phyloP scores from a whole-genome alignment of 768 basidiomycete genomes.

The Pleurotus sapidus region DNA sequence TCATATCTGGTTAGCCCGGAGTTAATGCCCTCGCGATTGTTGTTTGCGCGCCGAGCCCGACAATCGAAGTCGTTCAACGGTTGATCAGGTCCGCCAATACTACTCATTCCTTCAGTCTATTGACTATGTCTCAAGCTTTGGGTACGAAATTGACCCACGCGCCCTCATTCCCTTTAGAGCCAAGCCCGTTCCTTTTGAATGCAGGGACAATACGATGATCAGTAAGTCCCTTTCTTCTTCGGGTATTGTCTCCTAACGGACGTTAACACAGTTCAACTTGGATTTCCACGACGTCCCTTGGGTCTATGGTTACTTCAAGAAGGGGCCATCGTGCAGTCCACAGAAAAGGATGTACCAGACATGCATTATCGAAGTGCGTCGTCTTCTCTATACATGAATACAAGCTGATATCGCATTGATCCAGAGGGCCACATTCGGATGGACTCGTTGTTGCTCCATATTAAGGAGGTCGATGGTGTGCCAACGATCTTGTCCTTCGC shows the following conservation, averaged over 20 bases:
- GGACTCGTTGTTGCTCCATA: background rate
- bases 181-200: background rate
- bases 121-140: background rate
- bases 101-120: background rate
- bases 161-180: background rate
- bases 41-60: background rate
- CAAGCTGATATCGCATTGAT: background rate
- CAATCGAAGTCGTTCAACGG: background rate
- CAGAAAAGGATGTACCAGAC: too few species aligned
- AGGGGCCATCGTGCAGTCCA: too few species aligned
- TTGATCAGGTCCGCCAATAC: background rate
- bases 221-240: background rate
- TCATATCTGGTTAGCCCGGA: background rate
- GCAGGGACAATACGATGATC: background rate
- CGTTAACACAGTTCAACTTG: background rate
- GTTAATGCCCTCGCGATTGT: background rate
- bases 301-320: background rate
- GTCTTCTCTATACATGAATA: too few species aligned
- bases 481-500: background rate
- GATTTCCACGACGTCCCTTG: background rate
- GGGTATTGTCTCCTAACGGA: background rate
- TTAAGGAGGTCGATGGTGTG: background rate
- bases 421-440: background rate
- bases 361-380: too few species aligned
- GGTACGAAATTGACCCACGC: background rate